These are phyloP conservation scores for Starmerella sp. DNA, from an alignment of 805 yeast species.

Conservation along the genomic window DNA sequence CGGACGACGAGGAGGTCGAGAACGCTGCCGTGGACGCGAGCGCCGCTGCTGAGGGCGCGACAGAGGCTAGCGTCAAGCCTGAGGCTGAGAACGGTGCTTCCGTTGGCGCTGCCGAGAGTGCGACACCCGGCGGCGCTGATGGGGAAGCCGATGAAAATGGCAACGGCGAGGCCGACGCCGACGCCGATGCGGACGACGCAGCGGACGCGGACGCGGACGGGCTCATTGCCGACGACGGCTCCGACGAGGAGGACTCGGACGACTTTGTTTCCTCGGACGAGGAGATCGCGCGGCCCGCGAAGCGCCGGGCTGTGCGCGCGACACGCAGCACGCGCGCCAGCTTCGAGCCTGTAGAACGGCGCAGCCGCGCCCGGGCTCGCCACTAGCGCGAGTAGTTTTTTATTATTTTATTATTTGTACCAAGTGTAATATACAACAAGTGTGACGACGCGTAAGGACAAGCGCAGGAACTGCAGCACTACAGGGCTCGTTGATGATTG, in stretches of 20 bases:
- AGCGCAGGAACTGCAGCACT: not conserved
- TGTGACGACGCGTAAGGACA: not conserved
- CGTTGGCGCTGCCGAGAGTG: not conserved
- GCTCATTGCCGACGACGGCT: not conserved
- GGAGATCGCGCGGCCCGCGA: conserved; percentile 1
- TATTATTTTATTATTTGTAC: not conserved
- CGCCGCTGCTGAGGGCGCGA: not conserved
- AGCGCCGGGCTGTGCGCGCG: conserved; percentile 1
- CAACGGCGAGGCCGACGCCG: not conserved
- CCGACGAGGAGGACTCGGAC: not conserved
- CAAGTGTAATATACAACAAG: not conserved
- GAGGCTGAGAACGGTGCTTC: not conserved
- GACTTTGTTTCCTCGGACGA: conserved; percentile 2
- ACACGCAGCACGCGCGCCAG: conserved; percentile 3
- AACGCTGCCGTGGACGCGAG: not conserved
- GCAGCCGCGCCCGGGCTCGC: conserved; percentile 1
- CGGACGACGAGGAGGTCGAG: not conserved
- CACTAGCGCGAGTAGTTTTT: not conserved
- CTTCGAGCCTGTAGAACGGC: conserved; percentile 4
- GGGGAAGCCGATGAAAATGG: not conserved
- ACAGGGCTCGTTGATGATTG: too few species aligned
- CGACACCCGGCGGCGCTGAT: not conserved
- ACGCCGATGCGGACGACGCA: not conserved
- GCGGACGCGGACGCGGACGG: not conserved
- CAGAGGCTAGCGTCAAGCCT: not conserved